Percentiles rank a stretch among this genome's conserved stretches.
Conservation (phyloP, 768 basidiomycete genomes). For the Rhizopogon vinicolor region DNA sequence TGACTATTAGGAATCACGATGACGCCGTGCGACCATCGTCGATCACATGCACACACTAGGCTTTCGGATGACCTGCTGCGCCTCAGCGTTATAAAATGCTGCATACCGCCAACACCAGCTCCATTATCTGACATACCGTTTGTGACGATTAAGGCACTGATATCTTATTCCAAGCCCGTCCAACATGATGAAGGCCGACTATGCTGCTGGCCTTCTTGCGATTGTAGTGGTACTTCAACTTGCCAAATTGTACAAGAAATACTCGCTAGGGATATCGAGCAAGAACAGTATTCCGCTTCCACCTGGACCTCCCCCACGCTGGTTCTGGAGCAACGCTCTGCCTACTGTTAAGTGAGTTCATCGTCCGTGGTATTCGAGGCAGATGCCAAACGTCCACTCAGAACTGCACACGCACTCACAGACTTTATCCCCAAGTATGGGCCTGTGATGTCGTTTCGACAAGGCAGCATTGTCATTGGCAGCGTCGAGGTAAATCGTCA, state of each 20-base stretch:
- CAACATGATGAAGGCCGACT: conserved; percentile 32
- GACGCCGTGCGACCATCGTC: no score
- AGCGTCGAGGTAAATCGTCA: conserved; percentile 11
- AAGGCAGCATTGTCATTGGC: conserved; percentile 30
- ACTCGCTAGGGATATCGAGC: background rate
- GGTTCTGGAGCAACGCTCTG: conserved; percentile 13
- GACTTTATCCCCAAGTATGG: conserved; percentile 53
- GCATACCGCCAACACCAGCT: conserved; percentile 6
- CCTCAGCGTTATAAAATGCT: conserved; percentile 14
- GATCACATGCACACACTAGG: no score
- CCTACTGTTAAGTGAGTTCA: conserved; percentile 1
- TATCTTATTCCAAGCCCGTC: conserved; percentile 28
- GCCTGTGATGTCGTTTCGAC: conserved; percentile 47
- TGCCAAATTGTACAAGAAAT: conserved; percentile 1
- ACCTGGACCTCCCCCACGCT: conserved; percentile 13
- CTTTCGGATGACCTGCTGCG: no score
- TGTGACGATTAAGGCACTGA: conserved; percentile 11
- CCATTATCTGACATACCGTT: background rate
- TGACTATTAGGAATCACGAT: no score
- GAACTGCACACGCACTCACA: conserved; percentile 27
- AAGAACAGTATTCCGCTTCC: conserved; percentile 9
- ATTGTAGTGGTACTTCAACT: conserved; percentile 17
- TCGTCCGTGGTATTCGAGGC: background rate
- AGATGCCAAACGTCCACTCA: background rate
- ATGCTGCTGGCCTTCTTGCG: conserved; percentile 43